These are phyloP conservation scores for Colletotrichum karsti DNA, from an alignment of 2,329 filamentous ascomycete genomes.

Conservation along the genomic window DNA sequence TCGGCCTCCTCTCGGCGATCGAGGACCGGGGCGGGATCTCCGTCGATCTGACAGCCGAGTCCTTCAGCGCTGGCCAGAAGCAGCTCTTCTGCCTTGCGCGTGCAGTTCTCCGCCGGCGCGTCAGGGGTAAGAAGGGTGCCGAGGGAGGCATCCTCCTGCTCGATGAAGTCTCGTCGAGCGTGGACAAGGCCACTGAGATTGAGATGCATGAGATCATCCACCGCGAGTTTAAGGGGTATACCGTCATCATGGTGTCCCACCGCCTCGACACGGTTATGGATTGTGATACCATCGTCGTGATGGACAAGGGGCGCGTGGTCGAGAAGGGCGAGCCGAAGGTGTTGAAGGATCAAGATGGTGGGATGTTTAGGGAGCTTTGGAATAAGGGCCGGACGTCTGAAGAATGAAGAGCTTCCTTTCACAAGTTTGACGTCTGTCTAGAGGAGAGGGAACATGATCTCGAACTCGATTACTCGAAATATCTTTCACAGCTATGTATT, in stretches of 20 bases:
- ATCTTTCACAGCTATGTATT: too few species aligned
- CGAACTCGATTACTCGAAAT: too few species aligned
- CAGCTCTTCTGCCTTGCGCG: slow-evolving; percentile 72
- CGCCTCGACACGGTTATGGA: slow-evolving; percentile 54
- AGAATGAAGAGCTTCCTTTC: background rate
- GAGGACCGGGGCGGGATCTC: slow-evolving; percentile 43
- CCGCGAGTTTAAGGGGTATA: slow-evolving; percentile 46
- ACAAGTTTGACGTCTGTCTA: too few species aligned
- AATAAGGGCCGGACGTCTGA: background rate
- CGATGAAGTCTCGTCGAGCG: slow-evolving; percentile 43
- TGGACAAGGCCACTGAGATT: slow-evolving; percentile 42
- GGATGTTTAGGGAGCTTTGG: slow-evolving; percentile 15
- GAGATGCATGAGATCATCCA: slow-evolving; percentile 40
- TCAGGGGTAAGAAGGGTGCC: slow-evolving; percentile 30
- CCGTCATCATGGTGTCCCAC: slow-evolving; percentile 54
- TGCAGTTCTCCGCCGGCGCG: slow-evolving; percentile 57
- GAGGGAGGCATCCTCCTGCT: slow-evolving; percentile 39
- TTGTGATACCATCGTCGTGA: slow-evolving; percentile 53
- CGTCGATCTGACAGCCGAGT: slow-evolving; percentile 51
- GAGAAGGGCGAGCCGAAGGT: slow-evolving; percentile 35
- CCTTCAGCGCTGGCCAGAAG: slow-evolving; percentile 66
- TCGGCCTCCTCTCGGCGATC: slow-evolving; percentile 43
- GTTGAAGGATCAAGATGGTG: background rate
- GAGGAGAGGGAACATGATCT: too few species aligned
- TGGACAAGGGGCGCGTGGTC: slow-evolving; percentile 49